Base-by-base conservation (phyloP, 139 green algal genomes). In the Chlamydomonas sphaeroides region DNA sequence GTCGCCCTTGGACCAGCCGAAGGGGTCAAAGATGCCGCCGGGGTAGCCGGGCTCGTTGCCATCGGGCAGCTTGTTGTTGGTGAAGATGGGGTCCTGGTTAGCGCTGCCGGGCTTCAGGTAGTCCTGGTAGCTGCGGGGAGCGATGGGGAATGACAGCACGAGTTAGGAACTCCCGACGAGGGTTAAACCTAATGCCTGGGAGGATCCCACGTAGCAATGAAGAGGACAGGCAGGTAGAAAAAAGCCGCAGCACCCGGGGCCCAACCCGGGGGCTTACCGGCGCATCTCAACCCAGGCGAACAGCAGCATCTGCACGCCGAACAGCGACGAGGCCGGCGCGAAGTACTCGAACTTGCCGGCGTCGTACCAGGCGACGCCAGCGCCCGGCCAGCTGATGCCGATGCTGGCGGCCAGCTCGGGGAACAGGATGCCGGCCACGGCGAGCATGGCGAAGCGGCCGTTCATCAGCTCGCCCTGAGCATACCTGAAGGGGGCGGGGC, bases 101-200 rank as follows among this genome's bases (percentile, higher is more conserved):
- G 66, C 86, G 15, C 86, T 94, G 73, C 91, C 90, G 33, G 93
- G 95, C 86, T 98, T 97, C 75, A 90, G 86, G 78, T 96, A 92
- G 93, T 98, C 95, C 89, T 95, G 79, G 84, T 86, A 93, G 65
- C 89, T 88, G 70, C 35, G 26, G 45, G n/a, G n/a, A n/a, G n/a
- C n/a, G n/a, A n/a, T n/a, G n/a, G n/a, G n/a, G n/a, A n/a, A n/a
- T n/a, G n/a, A n/a, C n/a, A n/a, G n/a, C n/a, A n/a, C n/a, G n/a
- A n/a, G n/a, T n/a, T n/a, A n/a, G n/a, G n/a, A n/a, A n/a, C n/a
- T n/a, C n/a, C n/a, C n/a, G n/a, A n/a, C n/a, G n/a, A n/a, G n/a
- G n/a, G n/a, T n/a, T n/a, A n/a, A n/a, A n/a, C n/a, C n/a, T n/a
- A n/a, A n/a, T n/a, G n/a, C n/a, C n/a, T n/a, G n/a, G n/a, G n/a